phyloP scores from a whole-genome alignment of 768 basidiomycete genomes.

The Kwoniella europaea region DNA sequence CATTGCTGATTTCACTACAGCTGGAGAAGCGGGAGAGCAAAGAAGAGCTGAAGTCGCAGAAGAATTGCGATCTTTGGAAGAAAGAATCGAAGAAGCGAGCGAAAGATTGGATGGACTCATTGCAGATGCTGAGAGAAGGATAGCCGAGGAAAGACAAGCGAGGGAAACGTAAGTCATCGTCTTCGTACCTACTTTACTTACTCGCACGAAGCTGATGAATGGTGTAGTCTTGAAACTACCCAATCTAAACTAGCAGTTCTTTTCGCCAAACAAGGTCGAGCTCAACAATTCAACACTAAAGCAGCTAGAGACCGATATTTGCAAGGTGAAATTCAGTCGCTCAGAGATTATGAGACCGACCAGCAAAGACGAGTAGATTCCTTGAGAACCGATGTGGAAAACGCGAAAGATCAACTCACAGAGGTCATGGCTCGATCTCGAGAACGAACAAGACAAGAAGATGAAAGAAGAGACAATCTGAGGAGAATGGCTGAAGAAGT shows the following conservation, averaged over 20 bases:
- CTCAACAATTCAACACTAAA: conserved; percentile 80
- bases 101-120: conserved; percentile 66
- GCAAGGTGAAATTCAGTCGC: conserved; percentile 73
- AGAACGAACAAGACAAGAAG: conserved; percentile 65
- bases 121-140: conserved; percentile 70
- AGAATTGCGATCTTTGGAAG: conserved; percentile 69
- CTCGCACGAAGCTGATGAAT: conserved; percentile 10
- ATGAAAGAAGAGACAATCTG: conserved; percentile 66
- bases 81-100: conserved; percentile 70
- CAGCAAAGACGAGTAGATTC: conserved; percentile 67
- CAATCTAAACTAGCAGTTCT: conserved; percentile 73
- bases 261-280: conserved; percentile 87
- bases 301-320: conserved; percentile 83
- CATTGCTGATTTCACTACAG: conserved; percentile 74
- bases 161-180: conserved; percentile 62
- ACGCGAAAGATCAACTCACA: conserved; percentile 52
- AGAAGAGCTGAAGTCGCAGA: conserved; percentile 68
- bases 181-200: not conserved
- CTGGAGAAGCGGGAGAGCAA: conserved; percentile 69
- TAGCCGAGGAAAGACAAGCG: conserved; percentile 60
- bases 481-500: conserved; percentile 63
- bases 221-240: conserved; percentile 69
- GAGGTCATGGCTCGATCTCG: conserved; percentile 64
- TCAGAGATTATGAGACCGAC: conserved; percentile 65
- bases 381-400: conserved; percentile 56